These are phyloP conservation scores for Boletus bicolor DNA, from an alignment of 768 basidiomycete genomes.

Conservation along the genomic window DNA sequence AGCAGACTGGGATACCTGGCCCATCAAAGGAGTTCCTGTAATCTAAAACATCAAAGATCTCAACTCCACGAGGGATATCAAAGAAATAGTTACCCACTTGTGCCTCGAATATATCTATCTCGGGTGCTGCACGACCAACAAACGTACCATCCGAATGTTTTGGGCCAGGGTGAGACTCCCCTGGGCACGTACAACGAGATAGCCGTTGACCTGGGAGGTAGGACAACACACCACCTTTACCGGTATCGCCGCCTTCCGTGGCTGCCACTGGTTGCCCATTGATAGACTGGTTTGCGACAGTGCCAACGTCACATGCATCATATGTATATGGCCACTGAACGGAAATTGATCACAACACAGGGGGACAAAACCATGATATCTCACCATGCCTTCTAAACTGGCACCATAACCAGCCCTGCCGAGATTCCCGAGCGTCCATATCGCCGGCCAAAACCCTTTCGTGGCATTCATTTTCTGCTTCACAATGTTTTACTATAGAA, in stretches of 20 bases:
- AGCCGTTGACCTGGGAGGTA: conserved; percentile 79
- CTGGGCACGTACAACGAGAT: conserved; percentile 81
- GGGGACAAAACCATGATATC: conserved; percentile 7
- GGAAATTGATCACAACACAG: not conserved
- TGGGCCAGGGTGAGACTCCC: conserved; percentile 84
- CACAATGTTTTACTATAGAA: not conserved
- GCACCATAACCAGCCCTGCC: conserved; percentile 72
- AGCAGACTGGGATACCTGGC: conserved; percentile 77
- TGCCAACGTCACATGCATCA: conserved; percentile 80
- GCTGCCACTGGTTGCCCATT: conserved; percentile 67
- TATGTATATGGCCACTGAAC: conserved; percentile 66
- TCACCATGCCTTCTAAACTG: conserved; percentile 49
- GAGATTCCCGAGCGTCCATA: conserved; percentile 59
- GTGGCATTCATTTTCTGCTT: conserved; percentile 1
- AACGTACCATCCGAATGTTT: conserved; percentile 68
- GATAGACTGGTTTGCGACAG: conserved; percentile 74
- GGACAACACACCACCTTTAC: conserved; percentile 50
- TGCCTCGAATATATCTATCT: conserved; percentile 90
- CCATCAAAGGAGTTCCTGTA: conserved; percentile 41
- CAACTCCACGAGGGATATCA: conserved; percentile 7
- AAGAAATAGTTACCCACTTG: conserved; percentile 36
- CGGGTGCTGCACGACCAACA: conserved; percentile 80
- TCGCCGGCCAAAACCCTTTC: conserved; percentile 48
- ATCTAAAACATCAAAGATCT: conserved; percentile 39
- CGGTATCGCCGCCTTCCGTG: conserved; percentile 51